Conservation (phyloP, 73 alveolate genomes). For the Tetrahymena malaccensis region DNA sequence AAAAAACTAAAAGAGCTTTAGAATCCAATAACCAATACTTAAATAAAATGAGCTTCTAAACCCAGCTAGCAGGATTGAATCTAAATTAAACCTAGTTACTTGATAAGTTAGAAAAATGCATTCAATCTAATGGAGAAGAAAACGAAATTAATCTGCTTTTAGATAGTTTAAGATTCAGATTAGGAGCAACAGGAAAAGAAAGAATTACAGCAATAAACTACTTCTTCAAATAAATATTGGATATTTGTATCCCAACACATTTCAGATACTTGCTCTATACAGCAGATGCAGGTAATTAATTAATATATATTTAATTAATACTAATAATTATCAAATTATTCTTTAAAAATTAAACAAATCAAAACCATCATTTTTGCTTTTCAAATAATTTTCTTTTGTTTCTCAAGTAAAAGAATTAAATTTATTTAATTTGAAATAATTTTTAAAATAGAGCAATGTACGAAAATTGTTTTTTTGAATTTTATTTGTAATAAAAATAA, state of each 20-base stretch:
- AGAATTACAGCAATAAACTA: conserved; percentile 37
- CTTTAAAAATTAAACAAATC: no score
- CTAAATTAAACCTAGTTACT: conserved; percentile 4
- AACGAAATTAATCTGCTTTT: conserved; percentile 30
- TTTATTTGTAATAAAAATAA: no score
- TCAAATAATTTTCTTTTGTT: no score
- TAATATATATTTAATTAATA: no score
- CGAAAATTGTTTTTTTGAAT: no score
- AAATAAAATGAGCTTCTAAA: conserved; percentile 22
- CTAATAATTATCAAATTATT: no score
- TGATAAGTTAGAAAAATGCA: conserved; percentile 30
- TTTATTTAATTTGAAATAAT: no score
- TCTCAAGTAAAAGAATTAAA: no score
- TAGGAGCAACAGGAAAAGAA: conserved; percentile 41
- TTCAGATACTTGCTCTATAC: conserved; percentile 30
- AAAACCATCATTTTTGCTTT: no score
- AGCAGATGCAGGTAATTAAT: background rate
- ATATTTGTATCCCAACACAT: conserved; percentile 34
- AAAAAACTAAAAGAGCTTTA: conserved; percentile 13
- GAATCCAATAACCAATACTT: conserved; percentile 29
- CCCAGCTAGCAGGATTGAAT: conserved; percentile 29
- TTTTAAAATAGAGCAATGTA: no score
- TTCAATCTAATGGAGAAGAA: conserved; percentile 22
- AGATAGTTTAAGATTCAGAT: conserved; percentile 43
- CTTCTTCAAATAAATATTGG: conserved; percentile 30